Percentiles rank a stretch among this genome's conserved stretches.
phyloP scores from a whole-genome alignment of 73 alveolate genomes.

The Tetrahymena borealis region DNA sequence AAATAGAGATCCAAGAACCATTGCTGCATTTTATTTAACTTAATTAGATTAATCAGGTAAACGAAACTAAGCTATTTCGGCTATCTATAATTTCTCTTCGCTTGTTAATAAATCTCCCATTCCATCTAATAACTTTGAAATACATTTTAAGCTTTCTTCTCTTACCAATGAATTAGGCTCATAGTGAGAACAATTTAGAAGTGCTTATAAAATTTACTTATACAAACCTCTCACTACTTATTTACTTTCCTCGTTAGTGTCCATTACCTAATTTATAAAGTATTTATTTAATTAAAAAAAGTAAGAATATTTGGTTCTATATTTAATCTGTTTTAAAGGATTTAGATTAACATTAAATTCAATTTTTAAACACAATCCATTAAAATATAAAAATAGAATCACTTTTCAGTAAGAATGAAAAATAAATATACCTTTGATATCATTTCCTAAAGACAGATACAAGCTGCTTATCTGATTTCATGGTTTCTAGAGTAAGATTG shows the following conservation, averaged over 20 bases:
- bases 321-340: too few relatives aligned
- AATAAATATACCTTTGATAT: background rate
- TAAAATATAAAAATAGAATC: too few relatives aligned
- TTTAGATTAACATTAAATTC: too few relatives aligned
- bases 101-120: background rate
- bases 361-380: too few relatives aligned
- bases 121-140: background rate
- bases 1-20: background rate
- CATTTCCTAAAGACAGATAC: background rate
- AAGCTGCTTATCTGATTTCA: background rate
- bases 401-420: too few relatives aligned
- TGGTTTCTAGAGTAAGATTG: background rate
- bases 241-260: background rate
- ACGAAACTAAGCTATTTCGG: background rate
- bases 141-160: background rate
- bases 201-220: background rate
- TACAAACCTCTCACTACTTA: background rate
- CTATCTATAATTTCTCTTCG: background rate
- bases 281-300: background rate
- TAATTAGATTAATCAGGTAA: background rate
- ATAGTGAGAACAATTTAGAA: background rate
- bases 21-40: background rate
- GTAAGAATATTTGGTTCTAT: too few relatives aligned
- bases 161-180: background rate
- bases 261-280: background rate